Evolutionary conservation across 495 filamentous ascomycete species (phyloP).

Genomic region (Cudoniella acicularis): DNA sequence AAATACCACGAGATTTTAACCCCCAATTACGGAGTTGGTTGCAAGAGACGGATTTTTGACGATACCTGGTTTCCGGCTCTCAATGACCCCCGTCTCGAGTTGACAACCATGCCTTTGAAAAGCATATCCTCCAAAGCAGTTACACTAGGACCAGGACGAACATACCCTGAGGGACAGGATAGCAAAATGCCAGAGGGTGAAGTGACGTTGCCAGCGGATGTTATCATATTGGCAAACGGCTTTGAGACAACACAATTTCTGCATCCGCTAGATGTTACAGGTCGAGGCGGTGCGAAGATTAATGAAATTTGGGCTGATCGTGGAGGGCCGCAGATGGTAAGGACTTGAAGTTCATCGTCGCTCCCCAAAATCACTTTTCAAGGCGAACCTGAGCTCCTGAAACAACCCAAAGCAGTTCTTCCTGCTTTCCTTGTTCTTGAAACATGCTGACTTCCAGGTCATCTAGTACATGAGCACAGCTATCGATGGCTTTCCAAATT

Average conservation of each 20-base stretch:
- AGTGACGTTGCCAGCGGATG: slow-evolving; percentile 49
- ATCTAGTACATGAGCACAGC: slow-evolving; percentile 62
- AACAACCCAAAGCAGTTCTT: too few relatives aligned
- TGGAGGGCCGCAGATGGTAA: slow-evolving; percentile 53
- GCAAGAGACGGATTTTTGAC: slow-evolving; percentile 59
- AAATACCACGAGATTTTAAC: slow-evolving; percentile 63
- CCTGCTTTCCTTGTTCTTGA: too few relatives aligned
- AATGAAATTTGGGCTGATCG: slow-evolving; percentile 50
- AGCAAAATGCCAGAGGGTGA: slow-evolving; percentile 29
- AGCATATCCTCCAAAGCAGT: slow-evolving; percentile 45
- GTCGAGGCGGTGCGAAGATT: slow-evolving; percentile 44
- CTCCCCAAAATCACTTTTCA: too few relatives aligned
- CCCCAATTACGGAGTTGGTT: slow-evolving; percentile 58
- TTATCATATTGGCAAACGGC: slow-evolving; percentile 57
- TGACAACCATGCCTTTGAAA: slow-evolving; percentile 47
- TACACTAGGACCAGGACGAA: slow-evolving; percentile 47
- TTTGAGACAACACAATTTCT: slow-evolving; percentile 46
- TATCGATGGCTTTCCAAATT: slow-evolving; percentile 64
- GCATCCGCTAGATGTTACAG: slow-evolving; percentile 37
- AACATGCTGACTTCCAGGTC: too few relatives aligned
- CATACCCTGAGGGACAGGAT: slow-evolving; percentile 37
- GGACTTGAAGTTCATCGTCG: too few relatives aligned
- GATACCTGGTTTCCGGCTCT: slow-evolving; percentile 52
- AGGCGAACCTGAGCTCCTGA: too few relatives aligned
- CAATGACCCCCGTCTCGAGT: slow-evolving; percentile 48